Conservation (phyloP, 129 eudicot genomes). For the Tagetes patula region DNA sequence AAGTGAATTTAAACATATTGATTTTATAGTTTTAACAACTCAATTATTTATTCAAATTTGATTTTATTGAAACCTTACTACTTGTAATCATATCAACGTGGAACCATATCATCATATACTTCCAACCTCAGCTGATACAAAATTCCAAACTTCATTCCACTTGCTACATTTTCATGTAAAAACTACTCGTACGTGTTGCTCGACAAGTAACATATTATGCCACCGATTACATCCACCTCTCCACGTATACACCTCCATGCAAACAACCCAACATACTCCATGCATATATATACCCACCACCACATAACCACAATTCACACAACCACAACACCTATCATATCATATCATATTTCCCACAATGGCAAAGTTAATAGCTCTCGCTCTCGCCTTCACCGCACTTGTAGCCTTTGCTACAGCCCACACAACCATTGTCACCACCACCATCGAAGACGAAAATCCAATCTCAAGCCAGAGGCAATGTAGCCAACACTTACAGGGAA, state of each 20-base stretch:
- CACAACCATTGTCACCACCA: slow-evolving; percentile 26
- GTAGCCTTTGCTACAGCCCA: slow-evolving; percentile 29
- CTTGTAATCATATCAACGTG: not conserved
- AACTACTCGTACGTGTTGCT: slow-evolving; percentile 23
- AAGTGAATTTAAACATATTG: too few relatives aligned
- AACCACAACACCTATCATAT: not conserved
- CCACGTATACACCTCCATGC: slow-evolving; percentile 2
- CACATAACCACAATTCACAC: slow-evolving; percentile 5
- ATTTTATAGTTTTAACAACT: too few relatives aligned
- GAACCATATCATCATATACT: not conserved
- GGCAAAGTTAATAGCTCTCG: slow-evolving; percentile 21
- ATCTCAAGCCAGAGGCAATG: not conserved
- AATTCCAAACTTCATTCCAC: not conserved
- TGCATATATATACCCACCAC: slow-evolving; percentile 11
- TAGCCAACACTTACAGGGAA: slow-evolving; percentile 10
- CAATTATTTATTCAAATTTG: too few relatives aligned
- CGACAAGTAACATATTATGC: not conserved
- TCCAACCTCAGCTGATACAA: not conserved
- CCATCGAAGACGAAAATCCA: slow-evolving; percentile 23
- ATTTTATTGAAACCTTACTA: too few relatives aligned
- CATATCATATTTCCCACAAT: not conserved
- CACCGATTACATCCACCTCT: slow-evolving; percentile 4
- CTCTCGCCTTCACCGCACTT: slow-evolving; percentile 21
- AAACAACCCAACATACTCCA: not conserved
- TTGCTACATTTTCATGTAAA: not conserved